Evolutionary conservation across 2,329 filamentous ascomycete species (phyloP).

Genomic region (Venturiaceae sp.): DNA sequence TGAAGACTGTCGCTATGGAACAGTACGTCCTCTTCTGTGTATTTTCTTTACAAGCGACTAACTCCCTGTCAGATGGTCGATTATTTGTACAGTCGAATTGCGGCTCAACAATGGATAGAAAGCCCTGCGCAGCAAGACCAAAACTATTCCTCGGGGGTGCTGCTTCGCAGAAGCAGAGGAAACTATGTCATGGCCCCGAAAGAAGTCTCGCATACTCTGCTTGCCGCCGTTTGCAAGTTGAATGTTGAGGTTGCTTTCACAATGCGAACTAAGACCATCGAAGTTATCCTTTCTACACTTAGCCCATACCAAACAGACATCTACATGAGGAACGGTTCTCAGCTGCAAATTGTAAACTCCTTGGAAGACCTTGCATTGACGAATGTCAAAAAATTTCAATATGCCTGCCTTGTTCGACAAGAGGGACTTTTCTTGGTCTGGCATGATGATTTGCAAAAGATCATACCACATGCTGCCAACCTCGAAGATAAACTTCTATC

Average conservation of each 20-base stretch:
- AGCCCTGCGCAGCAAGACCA: too few relatives aligned
- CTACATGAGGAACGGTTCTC: conserved; percentile 25
- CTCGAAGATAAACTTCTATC: conserved; percentile 12
- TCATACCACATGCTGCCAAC: conserved; percentile 26
- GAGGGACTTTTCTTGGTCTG: conserved; percentile 33
- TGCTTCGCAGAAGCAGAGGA: conserved; percentile 14
- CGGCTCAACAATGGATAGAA: neutral
- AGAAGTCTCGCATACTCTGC: conserved; percentile 25
- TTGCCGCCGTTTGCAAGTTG: conserved; percentile 33
- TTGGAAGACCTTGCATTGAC: conserved; percentile 26
- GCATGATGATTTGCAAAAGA: conserved; percentile 32
- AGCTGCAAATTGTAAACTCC: conserved; percentile 36
- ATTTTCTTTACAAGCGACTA: too few relatives aligned
- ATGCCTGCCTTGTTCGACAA: conserved; percentile 31
- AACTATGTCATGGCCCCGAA: conserved; percentile 33
- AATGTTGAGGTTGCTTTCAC: conserved; percentile 39
- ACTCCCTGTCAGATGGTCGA: conserved; percentile 8
- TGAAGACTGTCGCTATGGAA: too few relatives aligned
- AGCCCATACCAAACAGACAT: conserved; percentile 32
- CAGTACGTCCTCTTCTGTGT: too few relatives aligned
- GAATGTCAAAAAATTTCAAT: conserved; percentile 25
- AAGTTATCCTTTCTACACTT: conserved; percentile 33
- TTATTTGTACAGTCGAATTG: neutral
- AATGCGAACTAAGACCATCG: conserved; percentile 38
- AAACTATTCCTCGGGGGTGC: neutral